Conservation (phyloP, 768 basidiomycete genomes). For the Suillus occidentalis region DNA sequence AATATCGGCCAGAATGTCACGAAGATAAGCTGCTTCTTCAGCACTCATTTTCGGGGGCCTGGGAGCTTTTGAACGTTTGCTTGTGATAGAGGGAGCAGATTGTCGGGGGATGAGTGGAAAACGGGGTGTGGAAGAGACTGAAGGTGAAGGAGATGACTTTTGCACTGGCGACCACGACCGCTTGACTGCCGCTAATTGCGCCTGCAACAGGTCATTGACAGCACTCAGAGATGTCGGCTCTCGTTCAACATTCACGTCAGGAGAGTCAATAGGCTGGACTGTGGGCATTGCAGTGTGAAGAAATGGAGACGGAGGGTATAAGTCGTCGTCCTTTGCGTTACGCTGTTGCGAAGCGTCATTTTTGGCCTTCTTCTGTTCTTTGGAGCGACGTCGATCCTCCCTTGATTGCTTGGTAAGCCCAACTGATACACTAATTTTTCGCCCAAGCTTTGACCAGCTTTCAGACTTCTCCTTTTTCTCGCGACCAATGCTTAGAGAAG, state of each 20-base stretch:
- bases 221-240: slow-evolving; percentile 23
- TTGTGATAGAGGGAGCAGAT: slow-evolving; percentile 30
- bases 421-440: slow-evolving; percentile 62
- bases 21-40: slow-evolving; percentile 66
- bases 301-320: slow-evolving; percentile 13
- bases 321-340: slow-evolving; percentile 27
- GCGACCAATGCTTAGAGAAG: slow-evolving; percentile 34
- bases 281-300: slow-evolving; percentile 6
- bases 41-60: slow-evolving; percentile 54
- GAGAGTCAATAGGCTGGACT: slow-evolving; percentile 5
- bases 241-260: slow-evolving; percentile 15
- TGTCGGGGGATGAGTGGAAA: slow-evolving; percentile 29
- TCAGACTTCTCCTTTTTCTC: slow-evolving; percentile 42
- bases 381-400: slow-evolving; percentile 25
- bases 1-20: slow-evolving; percentile 66
- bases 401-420: slow-evolving; percentile 38
- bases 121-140: slow-evolving; percentile 18
- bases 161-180: slow-evolving; percentile 24
- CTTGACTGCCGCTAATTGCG: slow-evolving; percentile 27
- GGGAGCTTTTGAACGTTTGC: slow-evolving; percentile 39
- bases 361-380: slow-evolving; percentile 40
- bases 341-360: slow-evolving; percentile 20
- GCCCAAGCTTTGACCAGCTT: slow-evolving; percentile 63
- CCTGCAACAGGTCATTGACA: slow-evolving; percentile 27
- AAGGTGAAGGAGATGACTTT: slow-evolving; percentile 20